Evolutionary conservation across 2,329 filamentous ascomycete genomes (phyloP).

Genomic region (Venturia asperata): DNA sequence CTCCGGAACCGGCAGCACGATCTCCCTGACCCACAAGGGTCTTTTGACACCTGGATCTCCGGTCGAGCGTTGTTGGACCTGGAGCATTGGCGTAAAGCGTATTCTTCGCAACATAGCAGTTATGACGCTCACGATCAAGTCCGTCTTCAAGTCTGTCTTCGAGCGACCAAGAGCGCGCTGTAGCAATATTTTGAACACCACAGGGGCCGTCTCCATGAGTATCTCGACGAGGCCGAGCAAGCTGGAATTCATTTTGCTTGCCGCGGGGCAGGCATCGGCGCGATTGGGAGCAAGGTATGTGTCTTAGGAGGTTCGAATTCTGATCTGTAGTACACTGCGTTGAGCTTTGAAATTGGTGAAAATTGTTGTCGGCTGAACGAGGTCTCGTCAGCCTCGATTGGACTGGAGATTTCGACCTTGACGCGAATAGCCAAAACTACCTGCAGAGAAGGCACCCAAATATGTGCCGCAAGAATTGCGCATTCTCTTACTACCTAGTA

Average conservation of each 20-base stretch:
- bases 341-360: neutral
- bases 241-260: neutral
- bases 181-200: conserved; percentile 46
- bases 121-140: conserved; percentile 64
- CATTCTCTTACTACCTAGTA: too few species aligned
- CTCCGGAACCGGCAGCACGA: conserved; percentile 54
- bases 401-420: too few species aligned
- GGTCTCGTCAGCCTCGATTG: too few species aligned
- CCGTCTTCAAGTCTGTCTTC: conserved; percentile 63
- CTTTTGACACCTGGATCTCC: conserved; percentile 66
- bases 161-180: conserved; percentile 62
- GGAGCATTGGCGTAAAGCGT: conserved; percentile 47
- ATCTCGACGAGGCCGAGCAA: neutral
- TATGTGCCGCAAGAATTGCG: too few species aligned
- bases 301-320: neutral
- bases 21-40: conserved; percentile 71
- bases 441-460: too few species aligned
- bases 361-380: too few species aligned
- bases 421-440: too few species aligned
- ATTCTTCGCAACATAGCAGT: conserved; percentile 52
- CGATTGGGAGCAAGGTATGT: neutral
- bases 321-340: neutral
- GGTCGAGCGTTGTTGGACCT: conserved; percentile 56
- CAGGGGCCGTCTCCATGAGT: neutral
- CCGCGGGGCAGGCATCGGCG: neutral